Evolutionary conservation across 1,284 basidiomycete species (phyloP), one percentile per base, ranked within the genome.

Genomic region (Ceratobasidium sp.): DNA sequence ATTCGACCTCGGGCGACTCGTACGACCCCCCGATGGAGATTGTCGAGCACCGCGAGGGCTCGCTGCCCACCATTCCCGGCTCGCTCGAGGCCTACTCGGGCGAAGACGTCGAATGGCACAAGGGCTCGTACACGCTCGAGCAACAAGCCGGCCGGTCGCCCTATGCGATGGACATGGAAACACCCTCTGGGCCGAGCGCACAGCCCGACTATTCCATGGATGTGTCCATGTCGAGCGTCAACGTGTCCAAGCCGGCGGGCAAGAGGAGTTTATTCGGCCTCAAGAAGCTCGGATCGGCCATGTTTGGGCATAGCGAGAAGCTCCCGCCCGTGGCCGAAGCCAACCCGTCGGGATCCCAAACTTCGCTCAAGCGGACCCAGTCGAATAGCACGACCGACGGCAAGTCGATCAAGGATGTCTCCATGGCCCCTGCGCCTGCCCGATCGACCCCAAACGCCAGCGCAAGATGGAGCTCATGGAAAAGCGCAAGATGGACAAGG

Each of bases 401-500:
- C 75, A 84, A 81, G 68, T 88, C 87, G 5, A 75, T 86, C 68
- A 83, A 82, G 52, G 20, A 58, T 29, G 29, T 62, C 34, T 42
- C 40, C 34, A 69, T 50, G 27, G 38, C 38, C 17, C 70, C 42
- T 68, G 38, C 20, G 57, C 60, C 40, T 60, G 67, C 31, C 55
- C 69, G 57, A 53, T 43, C 40, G 32, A 47, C 60, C 40, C 62
- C 55, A 64, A 58, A 56, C 42, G 42, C 29, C 57, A 54, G 65
- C 69, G 45, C 53, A 79, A 79, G 32, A 80, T 81, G 64, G 80
- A 81, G 70, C 93, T 96, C 77, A 84, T 89, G 70, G 95, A 96
- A 82, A 90, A 91, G 79, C 84, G 87, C 72, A 94, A 94, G 83
- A 95, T 96, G 82, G 92, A 96, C 79, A 92, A 92, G 0, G 91